Conservation (phyloP, 345 rosid species). For the Murraya paniculata region DNA sequence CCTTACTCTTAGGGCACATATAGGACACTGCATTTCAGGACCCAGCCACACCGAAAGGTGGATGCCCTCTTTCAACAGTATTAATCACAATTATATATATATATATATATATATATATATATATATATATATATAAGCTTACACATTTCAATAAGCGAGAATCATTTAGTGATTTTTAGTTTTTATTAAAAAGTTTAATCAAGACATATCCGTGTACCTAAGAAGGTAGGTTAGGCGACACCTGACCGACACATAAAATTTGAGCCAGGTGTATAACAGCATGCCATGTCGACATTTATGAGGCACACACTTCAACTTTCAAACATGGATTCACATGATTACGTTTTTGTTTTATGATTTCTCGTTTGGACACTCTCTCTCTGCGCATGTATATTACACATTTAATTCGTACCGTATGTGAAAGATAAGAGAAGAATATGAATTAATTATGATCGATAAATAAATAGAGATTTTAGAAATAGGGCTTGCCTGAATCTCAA, state of each 20-base stretch:
- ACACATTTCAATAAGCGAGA: not conserved
- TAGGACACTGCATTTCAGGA: not conserved
- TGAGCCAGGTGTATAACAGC: not conserved
- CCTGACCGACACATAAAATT: not conserved
- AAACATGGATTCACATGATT: conserved; percentile 9
- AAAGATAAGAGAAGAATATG: not conserved
- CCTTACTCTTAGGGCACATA: not conserved
- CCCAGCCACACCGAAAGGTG: conserved; percentile 2
- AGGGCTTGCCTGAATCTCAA: conserved; percentile 76
- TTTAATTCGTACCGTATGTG: not conserved
- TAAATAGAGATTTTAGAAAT: not conserved
- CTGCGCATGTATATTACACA: not conserved
- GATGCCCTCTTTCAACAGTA: not conserved
- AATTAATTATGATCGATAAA: not conserved
- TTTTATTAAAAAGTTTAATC: no score
- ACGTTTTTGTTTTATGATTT: not conserved
- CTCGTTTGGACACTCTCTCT: not conserved
- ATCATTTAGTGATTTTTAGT: no score
- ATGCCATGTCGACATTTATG: conserved; percentile 15
- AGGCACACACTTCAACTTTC: conserved; percentile 34
- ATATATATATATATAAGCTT: no score
- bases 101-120: no score
- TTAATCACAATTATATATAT: not conserved
- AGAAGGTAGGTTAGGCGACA: not conserved
- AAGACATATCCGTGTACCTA: not conserved